Evolutionary conservation across 306 rosid genomes (phyloP), one percentile per base, ranked within the genome.

Genomic region (Macrotyloma uniflorum): DNA sequence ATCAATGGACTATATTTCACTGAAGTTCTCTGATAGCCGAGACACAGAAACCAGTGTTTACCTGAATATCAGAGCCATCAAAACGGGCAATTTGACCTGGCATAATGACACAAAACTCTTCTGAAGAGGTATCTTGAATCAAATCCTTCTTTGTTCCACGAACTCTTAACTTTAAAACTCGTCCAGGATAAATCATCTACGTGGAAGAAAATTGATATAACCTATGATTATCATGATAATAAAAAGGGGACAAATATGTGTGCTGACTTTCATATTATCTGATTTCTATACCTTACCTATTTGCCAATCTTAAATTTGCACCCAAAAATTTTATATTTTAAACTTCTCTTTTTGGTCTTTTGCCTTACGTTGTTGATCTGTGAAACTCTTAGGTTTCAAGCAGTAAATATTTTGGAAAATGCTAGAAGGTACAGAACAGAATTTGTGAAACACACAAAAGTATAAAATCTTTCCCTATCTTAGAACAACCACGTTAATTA

Each of bases 41-140:
- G 53, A 26, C 28, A 63, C n/a, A 55, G 55, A 67, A 75, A 68
- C 30, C 16, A 13, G 23, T 67, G 22, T 42, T 45, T 85, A 95
- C 99, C 99, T 91, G 93, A 78, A 95, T 86, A 75, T 91, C 93
- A 4, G 91, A 88, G 53, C 95, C 93, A 82, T 91, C 97, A 71
- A 88, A 86, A 67, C 99, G 99, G 23, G 94, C 96, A 82, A 95
- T 80, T 5, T 90, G 92, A 14, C 99, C 94, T 0, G 91, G 89
- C 94, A 93, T 85, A 49, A 91, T 86, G 71, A 88, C 80, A 69
- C 93, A 93, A 84, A 93, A 93, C 88, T 95, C 99, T 88, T 93
- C 98, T 0, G 92, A 86, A 53, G 94, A 91, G 59, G 90, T 72
- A 45, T 88, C 98, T 73, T 93, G 90, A 69, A 74, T 88, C 84